Evolutionary conservation across 345 rosid species (phyloP), one percentile per base, ranked within the genome.

Genomic region (Jatropha curcas): DNA sequence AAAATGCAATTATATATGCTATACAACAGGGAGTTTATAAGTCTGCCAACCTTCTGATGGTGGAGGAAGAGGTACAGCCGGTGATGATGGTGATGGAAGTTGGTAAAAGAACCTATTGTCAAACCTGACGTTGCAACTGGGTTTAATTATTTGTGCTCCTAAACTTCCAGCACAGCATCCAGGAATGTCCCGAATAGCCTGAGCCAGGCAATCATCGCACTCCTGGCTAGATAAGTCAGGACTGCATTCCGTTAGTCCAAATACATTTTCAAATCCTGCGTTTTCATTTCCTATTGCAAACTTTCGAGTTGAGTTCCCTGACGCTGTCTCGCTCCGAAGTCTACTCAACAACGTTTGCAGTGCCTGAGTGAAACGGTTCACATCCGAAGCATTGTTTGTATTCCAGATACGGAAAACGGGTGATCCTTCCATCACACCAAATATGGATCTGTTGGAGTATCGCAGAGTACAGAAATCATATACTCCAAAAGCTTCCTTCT

Each of bases 231-330:
- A 75, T 57, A 86, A 71, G 67, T 86, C 85, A 3, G 89, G 87
- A 11, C 74, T 77, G 50, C 94, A 86, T 4, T 87, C 90, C 2
- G 33, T 73, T 22, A 72, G 80, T 13, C 74, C 94, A 0, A 51
- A 87, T 43, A 84, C 63, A 3, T 4, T 76, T 12, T 22, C 3
- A 22, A 20, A 81, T 1, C 30, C 77, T 0, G 59, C 69, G 0
- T 6, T 19, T 33, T 9, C 56, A 13, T 57, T 39, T 25, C 84
- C 82, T 0, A 78, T 34, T 0, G 84, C 81, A 37, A 80, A 79
- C 74, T 87, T 80, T 14, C 25, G 53, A 10, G 2, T 41, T 1
- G 83, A 59, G 33, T 14, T 50, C 3, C 84, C 82, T 0, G 71
- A 55, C 1, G 79, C 67, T 22, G 84, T 76, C 9, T 2, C 30